A percentile compares a stretch with the other conserved stretches of the same genome.
Evolutionary conservation across 2,329 filamentous ascomycete genomes (phyloP).

Genomic region (Talaromyces sp.): DNA sequence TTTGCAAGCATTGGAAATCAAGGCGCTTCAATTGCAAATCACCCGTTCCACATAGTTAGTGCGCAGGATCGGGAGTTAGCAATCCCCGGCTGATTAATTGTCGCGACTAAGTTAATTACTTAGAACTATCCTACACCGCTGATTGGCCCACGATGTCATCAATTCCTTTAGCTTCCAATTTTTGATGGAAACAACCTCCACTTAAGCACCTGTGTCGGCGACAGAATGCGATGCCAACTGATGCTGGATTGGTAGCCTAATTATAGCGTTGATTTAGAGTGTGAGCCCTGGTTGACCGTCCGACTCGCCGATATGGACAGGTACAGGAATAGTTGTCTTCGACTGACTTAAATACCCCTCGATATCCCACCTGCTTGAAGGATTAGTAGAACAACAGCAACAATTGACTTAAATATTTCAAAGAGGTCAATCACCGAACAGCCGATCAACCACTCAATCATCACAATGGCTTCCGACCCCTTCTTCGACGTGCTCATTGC

Average conservation of each 20-base stretch:
- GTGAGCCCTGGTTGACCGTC: not conserved
- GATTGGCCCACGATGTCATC: not conserved
- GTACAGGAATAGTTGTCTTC: not conserved
- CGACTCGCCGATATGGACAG: not conserved
- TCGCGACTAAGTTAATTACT: no score
- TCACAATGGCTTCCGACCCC: conserved; percentile 15
- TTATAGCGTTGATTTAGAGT: not conserved
- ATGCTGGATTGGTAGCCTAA: not conserved
- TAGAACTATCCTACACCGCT: not conserved
- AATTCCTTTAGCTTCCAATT: not conserved
- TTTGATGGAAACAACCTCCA: not conserved
- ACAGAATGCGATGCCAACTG: not conserved
- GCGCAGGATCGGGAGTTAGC: not conserved
- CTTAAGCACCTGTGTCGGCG: not conserved
- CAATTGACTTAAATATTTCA: no score
- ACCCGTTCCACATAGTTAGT: no score
- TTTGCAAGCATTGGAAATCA: conserved; percentile 8
- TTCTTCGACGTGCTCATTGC: conserved; percentile 27
- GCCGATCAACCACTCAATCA: not conserved
- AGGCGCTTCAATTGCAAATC: not conserved
- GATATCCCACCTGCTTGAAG: not conserved
- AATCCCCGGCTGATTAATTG: not conserved
- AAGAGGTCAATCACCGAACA: not conserved
- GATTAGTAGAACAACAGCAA: not conserved
- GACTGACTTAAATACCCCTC: not conserved